Evolutionary conservation across 441 rosid genomes (phyloP).

Genomic region (Arabidopsis lyrata): DNA sequence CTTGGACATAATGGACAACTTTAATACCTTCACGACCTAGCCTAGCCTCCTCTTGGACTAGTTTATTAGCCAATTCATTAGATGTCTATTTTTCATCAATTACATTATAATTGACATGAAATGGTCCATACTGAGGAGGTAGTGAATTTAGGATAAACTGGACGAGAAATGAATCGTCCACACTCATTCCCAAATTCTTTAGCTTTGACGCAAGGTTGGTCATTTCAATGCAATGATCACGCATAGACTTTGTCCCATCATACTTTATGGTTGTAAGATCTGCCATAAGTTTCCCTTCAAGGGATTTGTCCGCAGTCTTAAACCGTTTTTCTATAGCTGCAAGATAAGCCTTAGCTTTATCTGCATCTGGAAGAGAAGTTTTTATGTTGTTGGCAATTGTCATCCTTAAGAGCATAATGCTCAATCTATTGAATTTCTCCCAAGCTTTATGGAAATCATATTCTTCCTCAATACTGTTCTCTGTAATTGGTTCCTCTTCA

Average conservation of each 20-base stretch:
- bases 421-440: too few relatives aligned
- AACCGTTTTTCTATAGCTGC: not conserved
- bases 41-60: slow-evolving; percentile 1
- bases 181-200: not conserved
- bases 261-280: slow-evolving; percentile 14
- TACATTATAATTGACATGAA: not conserved
- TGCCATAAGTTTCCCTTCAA: slow-evolving; percentile 4
- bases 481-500: not conserved
- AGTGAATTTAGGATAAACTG: too few relatives aligned
- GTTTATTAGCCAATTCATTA: not conserved
- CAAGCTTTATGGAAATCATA: too few relatives aligned
- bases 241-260: slow-evolving; percentile 15
- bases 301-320: not conserved
- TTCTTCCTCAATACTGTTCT: not conserved
- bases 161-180: too few relatives aligned
- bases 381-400: not conserved
- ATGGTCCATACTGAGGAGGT: not conserved
- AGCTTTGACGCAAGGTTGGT: not conserved
- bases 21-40: not conserved
- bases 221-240: slow-evolving; percentile 12
- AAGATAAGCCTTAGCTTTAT: not conserved
- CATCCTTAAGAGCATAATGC: not conserved
- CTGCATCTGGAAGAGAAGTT: not conserved
- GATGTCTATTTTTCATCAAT: not conserved
- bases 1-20: slow-evolving; percentile 1